phyloP scores from a whole-genome alignment of 495 filamentous ascomycete genomes.

The Tuber aestivum region DNA sequence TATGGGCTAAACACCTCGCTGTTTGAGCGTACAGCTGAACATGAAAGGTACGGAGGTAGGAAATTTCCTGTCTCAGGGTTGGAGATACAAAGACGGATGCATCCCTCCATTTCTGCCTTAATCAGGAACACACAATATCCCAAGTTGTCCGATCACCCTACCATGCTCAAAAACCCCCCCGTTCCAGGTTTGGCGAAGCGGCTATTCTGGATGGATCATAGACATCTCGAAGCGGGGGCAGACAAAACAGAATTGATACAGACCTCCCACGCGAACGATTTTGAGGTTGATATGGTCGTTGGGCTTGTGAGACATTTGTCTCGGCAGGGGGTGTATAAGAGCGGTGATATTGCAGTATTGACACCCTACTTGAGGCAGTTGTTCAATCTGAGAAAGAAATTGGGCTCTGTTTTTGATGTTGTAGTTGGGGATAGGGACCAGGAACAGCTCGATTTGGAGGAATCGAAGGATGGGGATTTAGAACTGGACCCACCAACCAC shows the following conservation, averaged over 20 bases:
- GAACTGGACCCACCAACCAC: neutral
- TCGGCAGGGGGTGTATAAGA: constrained; percentile 59
- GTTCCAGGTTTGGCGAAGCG: constrained; percentile 60
- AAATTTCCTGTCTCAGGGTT: constrained; percentile 55
- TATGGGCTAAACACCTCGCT: constrained; percentile 62
- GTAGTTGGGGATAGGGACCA: constrained; percentile 62
- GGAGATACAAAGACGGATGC: constrained; percentile 70
- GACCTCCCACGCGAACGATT: constrained; percentile 61
- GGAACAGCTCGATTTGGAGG: constrained; percentile 52
- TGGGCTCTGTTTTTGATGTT: constrained; percentile 55
- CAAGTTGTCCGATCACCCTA: constrained; percentile 53
- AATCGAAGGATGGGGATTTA: constrained; percentile 18
- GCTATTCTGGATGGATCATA: constrained; percentile 72
- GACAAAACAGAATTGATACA: constrained; percentile 44
- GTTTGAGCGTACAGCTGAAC: constrained; percentile 61
- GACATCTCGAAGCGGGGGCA: constrained; percentile 50
- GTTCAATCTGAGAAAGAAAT: constrained; percentile 51
- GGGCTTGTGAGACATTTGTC: constrained; percentile 66
- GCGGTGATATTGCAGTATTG: constrained; percentile 67
- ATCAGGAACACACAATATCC: constrained; percentile 61
- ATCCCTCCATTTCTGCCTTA: constrained; percentile 60
- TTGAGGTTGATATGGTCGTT: constrained; percentile 61
- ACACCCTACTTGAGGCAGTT: constrained; percentile 75
- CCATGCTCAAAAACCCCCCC: constrained; percentile 52
- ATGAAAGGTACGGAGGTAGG: constrained; percentile 42